Base-by-base conservation (phyloP, 2,329 filamentous ascomycete genomes). In the Tolypocladium nubicola region DNA sequence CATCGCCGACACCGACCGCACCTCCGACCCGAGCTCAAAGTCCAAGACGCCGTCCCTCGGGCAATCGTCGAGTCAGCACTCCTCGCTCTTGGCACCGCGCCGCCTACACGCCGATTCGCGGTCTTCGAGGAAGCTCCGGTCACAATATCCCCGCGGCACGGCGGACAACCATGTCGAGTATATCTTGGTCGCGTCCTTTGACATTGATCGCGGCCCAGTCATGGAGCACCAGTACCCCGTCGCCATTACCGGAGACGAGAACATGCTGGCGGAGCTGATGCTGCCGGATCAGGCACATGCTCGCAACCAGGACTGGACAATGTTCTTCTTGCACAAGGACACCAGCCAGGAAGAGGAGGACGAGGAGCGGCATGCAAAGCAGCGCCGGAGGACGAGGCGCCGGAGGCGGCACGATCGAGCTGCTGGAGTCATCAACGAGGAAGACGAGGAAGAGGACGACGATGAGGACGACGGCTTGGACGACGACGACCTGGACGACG, bases 181-280 rank as follows among this genome's bases (percentile, higher is more conserved):
- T 69, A 97, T 99, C 56, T 79, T 99, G 56, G 94, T 99, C 56
- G 94, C 94, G 4, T 96, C 91, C 2, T 99, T 99, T 73, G 91
- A 97, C 72, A 96, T 97, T 66, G 93, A 97, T 71, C 86, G 90
- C 56, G 94, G 94, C 3, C 93, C 93, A 52, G 86, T 97, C 65
- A 97, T 99, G 94, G 94, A 99, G 70, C 92, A 99, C 70, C 94
- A 99, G 70, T 99, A 93, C 69, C 94, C 94, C 0, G 87, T 90
- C 47, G 86, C 93, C 54, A 97, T 99, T 61, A 97, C 91, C 54
- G 93, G 94, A 38, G 93, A 99, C 70, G 94, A 99, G 75, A 88
- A 96, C 67, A 97, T 97, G 92, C 75, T 99, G 68, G 94, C 94
- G 8, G 94, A 99, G 76, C 83, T 99, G 67, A 99, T 99, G 94